phyloP scores from a whole-genome alignment of 1,139 yeast genomes.

The Diutina scorzettiae region DNA sequence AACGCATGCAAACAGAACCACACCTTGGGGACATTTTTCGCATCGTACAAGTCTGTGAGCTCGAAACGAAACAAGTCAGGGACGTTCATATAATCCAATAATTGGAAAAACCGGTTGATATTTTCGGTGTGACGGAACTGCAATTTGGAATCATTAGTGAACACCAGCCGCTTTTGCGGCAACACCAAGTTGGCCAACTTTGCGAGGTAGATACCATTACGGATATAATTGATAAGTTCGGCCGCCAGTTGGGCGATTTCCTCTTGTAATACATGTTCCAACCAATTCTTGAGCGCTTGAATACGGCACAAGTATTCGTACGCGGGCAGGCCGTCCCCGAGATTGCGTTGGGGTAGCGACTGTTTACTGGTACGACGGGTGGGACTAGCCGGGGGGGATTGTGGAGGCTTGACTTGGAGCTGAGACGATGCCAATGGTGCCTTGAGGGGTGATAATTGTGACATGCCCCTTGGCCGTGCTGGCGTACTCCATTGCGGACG shows the following conservation, averaged over 20 bases:
- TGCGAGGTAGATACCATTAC: slow-evolving; percentile 82
- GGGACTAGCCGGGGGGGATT: not conserved
- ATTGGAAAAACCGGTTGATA: slow-evolving; percentile 70
- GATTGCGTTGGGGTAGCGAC: not conserved
- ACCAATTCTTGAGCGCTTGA: slow-evolving; percentile 63
- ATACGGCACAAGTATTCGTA: slow-evolving; percentile 86
- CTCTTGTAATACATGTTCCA: slow-evolving; percentile 36
- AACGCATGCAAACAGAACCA: slow-evolving; percentile 89
- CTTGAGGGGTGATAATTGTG: not conserved
- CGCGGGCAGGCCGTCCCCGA: slow-evolving; percentile 12
- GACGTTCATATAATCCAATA: slow-evolving; percentile 58
- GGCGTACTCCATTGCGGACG: not conserved
- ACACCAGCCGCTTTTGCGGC: slow-evolving; percentile 45
- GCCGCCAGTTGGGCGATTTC: slow-evolving; percentile 43
- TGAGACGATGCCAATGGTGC: not conserved
- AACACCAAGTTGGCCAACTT: slow-evolving; percentile 62
- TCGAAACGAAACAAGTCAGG: slow-evolving; percentile 87
- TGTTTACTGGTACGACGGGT: not conserved
- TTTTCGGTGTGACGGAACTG: slow-evolving; percentile 91
- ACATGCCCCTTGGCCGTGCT: not conserved
- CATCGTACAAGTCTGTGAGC: slow-evolving; percentile 84
- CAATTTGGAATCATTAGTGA: slow-evolving; percentile 35
- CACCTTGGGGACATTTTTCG: slow-evolving; percentile 86
- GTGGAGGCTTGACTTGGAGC: not conserved
- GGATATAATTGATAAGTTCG: slow-evolving; percentile 40